Evolutionary conservation across 2,329 filamentous ascomycete genomes (phyloP).

Genomic region (Rutstroemia sp.): DNA sequence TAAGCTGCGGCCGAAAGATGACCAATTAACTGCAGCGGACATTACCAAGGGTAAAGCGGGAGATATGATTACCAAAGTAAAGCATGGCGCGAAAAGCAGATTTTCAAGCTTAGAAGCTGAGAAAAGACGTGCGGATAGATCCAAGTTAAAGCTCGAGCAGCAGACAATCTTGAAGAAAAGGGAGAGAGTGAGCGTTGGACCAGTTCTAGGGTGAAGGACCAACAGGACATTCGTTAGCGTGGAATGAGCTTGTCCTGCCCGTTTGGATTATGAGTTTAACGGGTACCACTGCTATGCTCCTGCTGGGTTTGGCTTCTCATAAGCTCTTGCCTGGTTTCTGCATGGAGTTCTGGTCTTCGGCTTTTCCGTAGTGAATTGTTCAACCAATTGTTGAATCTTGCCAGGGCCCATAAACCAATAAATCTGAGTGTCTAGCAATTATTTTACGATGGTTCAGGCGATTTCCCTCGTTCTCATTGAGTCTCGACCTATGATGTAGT

Average conservation of each 20-base stretch:
- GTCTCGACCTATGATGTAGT: too few species aligned
- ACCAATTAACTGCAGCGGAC: slow-evolving; percentile 45
- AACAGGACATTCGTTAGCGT: neutral
- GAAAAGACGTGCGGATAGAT: slow-evolving; percentile 42
- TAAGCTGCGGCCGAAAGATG: slow-evolving; percentile 48
- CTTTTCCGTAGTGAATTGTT: too few species aligned
- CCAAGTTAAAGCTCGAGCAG: slow-evolving; percentile 33
- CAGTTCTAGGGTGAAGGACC: slow-evolving; percentile 31
- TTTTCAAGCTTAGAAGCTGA: slow-evolving; percentile 47
- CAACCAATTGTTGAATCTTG: too few species aligned
- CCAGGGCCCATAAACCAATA: too few species aligned
- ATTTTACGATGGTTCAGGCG: too few species aligned
- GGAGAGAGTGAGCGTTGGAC: slow-evolving; percentile 50
- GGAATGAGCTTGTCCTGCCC: neutral
- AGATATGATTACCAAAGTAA: slow-evolving; percentile 90
- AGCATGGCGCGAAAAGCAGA: slow-evolving; percentile 67
- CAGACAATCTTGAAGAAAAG: slow-evolving; percentile 34
- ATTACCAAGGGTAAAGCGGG: slow-evolving; percentile 73
- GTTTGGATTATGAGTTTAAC: neutral
- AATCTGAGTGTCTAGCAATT: too few species aligned
- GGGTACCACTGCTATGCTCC: too few species aligned
- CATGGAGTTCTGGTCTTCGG: too few species aligned
- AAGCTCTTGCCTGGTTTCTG: too few species aligned
- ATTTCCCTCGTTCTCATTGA: too few species aligned
- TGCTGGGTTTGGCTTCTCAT: too few species aligned